Percentiles rank a stretch among this genome's conserved stretches.
Evolutionary conservation across 345 rosid species (phyloP).

Genomic region (Populus alba): DNA sequence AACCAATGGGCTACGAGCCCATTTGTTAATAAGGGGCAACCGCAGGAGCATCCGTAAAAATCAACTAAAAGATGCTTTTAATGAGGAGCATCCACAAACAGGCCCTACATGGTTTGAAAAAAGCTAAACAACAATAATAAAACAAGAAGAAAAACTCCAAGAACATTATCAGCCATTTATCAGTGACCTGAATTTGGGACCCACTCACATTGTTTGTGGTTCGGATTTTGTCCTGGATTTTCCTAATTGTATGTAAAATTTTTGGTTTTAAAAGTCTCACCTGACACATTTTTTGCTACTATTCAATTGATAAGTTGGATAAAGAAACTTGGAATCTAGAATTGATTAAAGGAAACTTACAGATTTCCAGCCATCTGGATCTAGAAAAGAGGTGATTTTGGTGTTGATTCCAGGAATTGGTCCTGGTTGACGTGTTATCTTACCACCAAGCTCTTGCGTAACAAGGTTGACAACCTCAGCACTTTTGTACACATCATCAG

Average conservation of each 20-base stretch:
- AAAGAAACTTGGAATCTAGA: not conserved
- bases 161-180: too few species aligned
- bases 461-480: conserved; percentile 71
- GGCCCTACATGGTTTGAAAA: too few species aligned
- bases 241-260: not conserved
- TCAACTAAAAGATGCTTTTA: too few species aligned
- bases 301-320: too few species aligned
- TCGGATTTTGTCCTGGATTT: not conserved
- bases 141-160: too few species aligned
- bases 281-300: not conserved
- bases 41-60: too few species aligned
- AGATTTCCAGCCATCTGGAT: conserved; percentile 98
- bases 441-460: conserved; percentile 85
- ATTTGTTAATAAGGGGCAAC: too few species aligned
- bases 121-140: too few species aligned
- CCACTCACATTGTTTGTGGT: too few species aligned
- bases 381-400: conserved; percentile 77
- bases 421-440: conserved; percentile 81
- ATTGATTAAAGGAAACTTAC: conserved; percentile 37
- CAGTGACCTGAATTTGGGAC: too few species aligned
- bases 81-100: too few species aligned
- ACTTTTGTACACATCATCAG: conserved; percentile 94
- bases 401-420: conserved; percentile 87
- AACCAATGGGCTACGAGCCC: not conserved
- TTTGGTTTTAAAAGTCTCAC: not conserved